Evolutionary conservation across 1,284 basidiomycete species (phyloP).

Genomic region (Pseudozyma tsukubaensis): DNA sequence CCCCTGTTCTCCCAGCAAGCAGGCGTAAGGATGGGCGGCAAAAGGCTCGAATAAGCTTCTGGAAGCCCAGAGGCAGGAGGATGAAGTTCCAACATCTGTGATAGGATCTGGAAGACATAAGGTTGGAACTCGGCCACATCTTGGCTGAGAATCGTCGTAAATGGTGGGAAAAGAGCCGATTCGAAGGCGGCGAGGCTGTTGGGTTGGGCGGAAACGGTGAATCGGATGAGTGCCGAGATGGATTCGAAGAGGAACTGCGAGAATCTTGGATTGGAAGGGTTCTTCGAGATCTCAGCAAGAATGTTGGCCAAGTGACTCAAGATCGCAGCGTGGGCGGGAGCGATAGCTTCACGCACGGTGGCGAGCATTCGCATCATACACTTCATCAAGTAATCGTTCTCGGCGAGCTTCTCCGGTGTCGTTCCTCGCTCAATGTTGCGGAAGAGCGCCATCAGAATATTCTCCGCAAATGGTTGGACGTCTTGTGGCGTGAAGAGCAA

Average conservation of each 20-base stretch:
- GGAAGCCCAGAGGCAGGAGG: slow-evolving; percentile 73
- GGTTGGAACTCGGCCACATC: slow-evolving; percentile 98
- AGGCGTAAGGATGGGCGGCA: slow-evolving; percentile 87
- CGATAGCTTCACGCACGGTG: slow-evolving; percentile 83
- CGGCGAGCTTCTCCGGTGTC: slow-evolving; percentile 92
- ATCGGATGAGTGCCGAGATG: slow-evolving; percentile 87
- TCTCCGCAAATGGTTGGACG: slow-evolving; percentile 82
- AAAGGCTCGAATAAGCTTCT: slow-evolving; percentile 79
- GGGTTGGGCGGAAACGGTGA: slow-evolving; percentile 77
- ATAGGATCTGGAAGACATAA: slow-evolving; percentile 95
- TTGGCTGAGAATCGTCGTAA: slow-evolving; percentile 86
- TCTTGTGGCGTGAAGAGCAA: slow-evolving; percentile 81
- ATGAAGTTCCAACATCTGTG: slow-evolving; percentile 93
- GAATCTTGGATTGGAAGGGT: slow-evolving; percentile 96
- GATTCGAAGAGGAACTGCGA: slow-evolving; percentile 98
- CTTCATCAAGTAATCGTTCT: slow-evolving; percentile 98
- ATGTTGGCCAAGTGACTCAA: slow-evolving; percentile 83
- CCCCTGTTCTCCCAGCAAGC: slow-evolving; percentile 92
- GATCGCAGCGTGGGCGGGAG: slow-evolving; percentile 77
- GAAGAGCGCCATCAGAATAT: slow-evolving; percentile 82
- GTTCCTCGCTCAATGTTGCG: slow-evolving; percentile 83
- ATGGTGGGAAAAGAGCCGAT: slow-evolving; percentile 79
- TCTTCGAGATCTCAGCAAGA: slow-evolving; percentile 87
- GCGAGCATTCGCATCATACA: slow-evolving; percentile 96
- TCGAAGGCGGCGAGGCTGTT: slow-evolving; percentile 82